These are phyloP conservation scores for Phascolomyces articulosus DNA, from an alignment of 371 early-diverging fungal genomes.

Conservation along the genomic window DNA sequence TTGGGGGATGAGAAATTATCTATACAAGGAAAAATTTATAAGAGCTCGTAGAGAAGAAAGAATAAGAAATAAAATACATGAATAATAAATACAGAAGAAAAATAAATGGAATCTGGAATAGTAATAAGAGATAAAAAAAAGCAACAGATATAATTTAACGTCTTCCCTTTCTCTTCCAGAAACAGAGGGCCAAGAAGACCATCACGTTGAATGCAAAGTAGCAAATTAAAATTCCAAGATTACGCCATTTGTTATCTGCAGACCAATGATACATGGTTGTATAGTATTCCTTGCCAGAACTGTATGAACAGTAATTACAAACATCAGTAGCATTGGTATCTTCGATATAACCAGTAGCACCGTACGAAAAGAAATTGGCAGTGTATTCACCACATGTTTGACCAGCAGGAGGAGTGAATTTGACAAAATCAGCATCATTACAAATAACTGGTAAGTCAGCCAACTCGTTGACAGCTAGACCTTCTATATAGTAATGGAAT, in stretches of 20 bases:
- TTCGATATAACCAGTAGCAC: conserved; percentile 61
- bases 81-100: background rate
- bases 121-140: background rate
- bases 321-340: conserved; percentile 45
- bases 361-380: conserved; percentile 49
- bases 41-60: background rate
- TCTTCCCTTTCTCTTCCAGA: conserved; percentile 26
- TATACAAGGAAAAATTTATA: too few relatives aligned
- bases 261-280: conserved; percentile 56
- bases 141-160: conserved; percentile 17
- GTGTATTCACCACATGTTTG: conserved; percentile 70
- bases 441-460: conserved; percentile 58
- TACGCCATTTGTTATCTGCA: conserved; percentile 66
- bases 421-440: conserved; percentile 43
- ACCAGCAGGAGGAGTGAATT: conserved; percentile 61
- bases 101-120: background rate
- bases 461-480: conserved; percentile 71
- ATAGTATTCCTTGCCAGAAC: conserved; percentile 63
- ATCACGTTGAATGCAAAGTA: conserved; percentile 53
- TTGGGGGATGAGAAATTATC: too few relatives aligned
- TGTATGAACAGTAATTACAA: conserved; percentile 74
- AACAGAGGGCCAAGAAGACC: conserved; percentile 39
- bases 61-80: background rate
- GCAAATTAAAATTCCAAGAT: conserved; percentile 61
- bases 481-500: conserved; percentile 77